A percentile compares a stretch with the other conserved stretches of the same genome.
Conservation (phyloP, 768 basidiomycete species). For the Lepiota venenata region DNA sequence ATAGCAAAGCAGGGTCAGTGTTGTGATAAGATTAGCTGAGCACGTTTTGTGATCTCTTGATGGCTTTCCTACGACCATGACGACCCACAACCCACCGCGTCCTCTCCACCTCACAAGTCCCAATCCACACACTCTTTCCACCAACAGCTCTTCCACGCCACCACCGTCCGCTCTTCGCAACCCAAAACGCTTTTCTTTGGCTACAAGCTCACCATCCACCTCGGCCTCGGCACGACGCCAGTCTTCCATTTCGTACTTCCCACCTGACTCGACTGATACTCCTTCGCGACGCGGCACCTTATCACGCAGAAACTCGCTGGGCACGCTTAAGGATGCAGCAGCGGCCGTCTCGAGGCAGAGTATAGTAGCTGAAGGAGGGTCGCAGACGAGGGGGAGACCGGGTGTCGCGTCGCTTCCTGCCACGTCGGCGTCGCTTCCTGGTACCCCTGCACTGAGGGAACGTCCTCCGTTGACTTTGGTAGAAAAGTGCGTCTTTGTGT, state of each 20-base stretch:
- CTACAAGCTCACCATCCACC: not conserved
- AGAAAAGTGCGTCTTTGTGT: slow-evolving; percentile 56
- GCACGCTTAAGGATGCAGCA: not conserved
- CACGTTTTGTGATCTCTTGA: too few relatives aligned
- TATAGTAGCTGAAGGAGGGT: slow-evolving; percentile 5
- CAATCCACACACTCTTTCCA: not conserved
- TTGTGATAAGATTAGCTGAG: too few relatives aligned
- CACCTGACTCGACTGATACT: slow-evolving; percentile 19
- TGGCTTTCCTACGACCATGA: not conserved
- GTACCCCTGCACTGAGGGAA: slow-evolving; percentile 17
- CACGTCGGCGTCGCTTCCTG: not conserved
- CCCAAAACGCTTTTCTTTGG: slow-evolving; percentile 2
- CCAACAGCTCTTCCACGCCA: not conserved
- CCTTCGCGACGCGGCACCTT: slow-evolving; percentile 12
- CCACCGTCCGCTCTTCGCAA: not conserved
- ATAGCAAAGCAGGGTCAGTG: too few relatives aligned
- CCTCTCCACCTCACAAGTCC: slow-evolving; percentile 6
- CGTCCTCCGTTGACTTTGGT: slow-evolving; percentile 57
- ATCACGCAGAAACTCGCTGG: slow-evolving; percentile 13
- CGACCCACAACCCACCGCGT: slow-evolving; percentile 1
- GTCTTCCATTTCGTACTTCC: slow-evolving; percentile 53
- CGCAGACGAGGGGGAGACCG: slow-evolving; percentile 22
- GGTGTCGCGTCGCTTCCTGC: slow-evolving; percentile 19
- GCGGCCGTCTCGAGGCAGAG: not conserved
- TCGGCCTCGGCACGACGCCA: slow-evolving; percentile 32